phyloP scores from a whole-genome alignment of 208 protist genomes.

The Zelonia costaricensis region DNA sequence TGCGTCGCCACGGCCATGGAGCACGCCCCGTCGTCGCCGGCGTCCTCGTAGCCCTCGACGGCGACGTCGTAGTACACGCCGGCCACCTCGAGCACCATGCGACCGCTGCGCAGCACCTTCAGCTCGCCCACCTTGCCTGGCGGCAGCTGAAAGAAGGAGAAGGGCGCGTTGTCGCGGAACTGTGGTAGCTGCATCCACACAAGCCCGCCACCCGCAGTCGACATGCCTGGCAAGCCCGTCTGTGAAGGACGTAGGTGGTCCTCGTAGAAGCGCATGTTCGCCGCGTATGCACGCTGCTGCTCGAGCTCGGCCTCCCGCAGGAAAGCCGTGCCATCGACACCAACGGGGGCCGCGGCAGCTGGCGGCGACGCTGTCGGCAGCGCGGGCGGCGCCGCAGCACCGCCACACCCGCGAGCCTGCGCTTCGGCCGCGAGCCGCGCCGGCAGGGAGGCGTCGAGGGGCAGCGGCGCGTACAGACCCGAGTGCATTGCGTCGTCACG shows the following conservation, averaged over 20 bases:
- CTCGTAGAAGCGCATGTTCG: conserved; percentile 71
- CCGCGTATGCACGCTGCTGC: conserved; percentile 27
- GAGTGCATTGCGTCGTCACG: conserved; percentile 7
- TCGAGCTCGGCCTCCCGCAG: conserved; percentile 61
- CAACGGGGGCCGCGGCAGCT: conserved; percentile 16
- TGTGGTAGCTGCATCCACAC: conserved; percentile 85
- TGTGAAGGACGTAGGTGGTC: conserved; percentile 29
- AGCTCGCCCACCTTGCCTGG: conserved; percentile 80
- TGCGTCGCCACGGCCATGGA: conserved; percentile 53
- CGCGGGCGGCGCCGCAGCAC: not conserved
- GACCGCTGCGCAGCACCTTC: conserved; percentile 75
- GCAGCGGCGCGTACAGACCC: conserved; percentile 22
- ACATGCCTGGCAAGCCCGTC: not conserved
- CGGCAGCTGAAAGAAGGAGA: conserved; percentile 46
- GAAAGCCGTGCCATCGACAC: conserved; percentile 61
- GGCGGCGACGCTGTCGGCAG: not conserved
- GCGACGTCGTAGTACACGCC: conserved; percentile 78
- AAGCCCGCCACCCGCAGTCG: conserved; percentile 21
- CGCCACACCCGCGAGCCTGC: not conserved
- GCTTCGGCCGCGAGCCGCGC: conserved; percentile 15
- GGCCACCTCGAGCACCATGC: conserved; percentile 78
- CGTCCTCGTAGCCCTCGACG: conserved; percentile 46
- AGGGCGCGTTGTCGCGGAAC: conserved; percentile 56
- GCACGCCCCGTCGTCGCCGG: conserved; percentile 33
- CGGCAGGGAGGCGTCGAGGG: conserved; percentile 30